Evolutionary conservation across 306 rosid genomes (phyloP).

Genomic region (Trifolium dubium): DNA sequence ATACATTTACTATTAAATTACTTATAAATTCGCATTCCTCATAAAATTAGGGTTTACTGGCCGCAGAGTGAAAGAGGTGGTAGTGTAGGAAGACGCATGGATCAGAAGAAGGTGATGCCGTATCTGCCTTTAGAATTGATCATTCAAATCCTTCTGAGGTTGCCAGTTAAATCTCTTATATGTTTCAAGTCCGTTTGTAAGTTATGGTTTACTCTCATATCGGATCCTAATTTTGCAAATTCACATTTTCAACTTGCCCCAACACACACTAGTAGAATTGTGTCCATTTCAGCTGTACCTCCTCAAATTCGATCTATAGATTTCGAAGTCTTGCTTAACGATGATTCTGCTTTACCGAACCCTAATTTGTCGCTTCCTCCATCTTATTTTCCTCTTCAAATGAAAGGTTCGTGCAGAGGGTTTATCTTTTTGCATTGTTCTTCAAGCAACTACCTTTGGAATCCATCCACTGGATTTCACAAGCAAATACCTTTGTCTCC

Average conservation of each 20-base stretch:
- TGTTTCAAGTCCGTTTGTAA: neutral
- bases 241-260: neutral
- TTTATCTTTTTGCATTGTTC: neutral
- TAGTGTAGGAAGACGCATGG: neutral
- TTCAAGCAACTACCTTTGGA: neutral
- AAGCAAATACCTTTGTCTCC: neutral
- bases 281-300: neutral
- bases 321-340: too few relatives aligned
- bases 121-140: neutral
- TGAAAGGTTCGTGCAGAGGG: neutral
- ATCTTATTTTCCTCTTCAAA: neutral
- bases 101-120: neutral
- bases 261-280: neutral
- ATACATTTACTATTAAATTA: too few relatives aligned
- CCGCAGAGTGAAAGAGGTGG: neutral
- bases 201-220: neutral
- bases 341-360: neutral
- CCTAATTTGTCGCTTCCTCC: neutral
- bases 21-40: too few relatives aligned
- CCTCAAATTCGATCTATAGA: neutral
- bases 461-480: neutral
- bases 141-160: neutral
- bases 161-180: neutral
- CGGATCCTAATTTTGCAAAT: neutral
- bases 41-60: too few relatives aligned